Percentiles rank a stretch among this genome's conserved stretches.
Evolutionary conservation across 2,329 filamentous ascomycete species (phyloP).

Genomic region (Neonectria coccinea): DNA sequence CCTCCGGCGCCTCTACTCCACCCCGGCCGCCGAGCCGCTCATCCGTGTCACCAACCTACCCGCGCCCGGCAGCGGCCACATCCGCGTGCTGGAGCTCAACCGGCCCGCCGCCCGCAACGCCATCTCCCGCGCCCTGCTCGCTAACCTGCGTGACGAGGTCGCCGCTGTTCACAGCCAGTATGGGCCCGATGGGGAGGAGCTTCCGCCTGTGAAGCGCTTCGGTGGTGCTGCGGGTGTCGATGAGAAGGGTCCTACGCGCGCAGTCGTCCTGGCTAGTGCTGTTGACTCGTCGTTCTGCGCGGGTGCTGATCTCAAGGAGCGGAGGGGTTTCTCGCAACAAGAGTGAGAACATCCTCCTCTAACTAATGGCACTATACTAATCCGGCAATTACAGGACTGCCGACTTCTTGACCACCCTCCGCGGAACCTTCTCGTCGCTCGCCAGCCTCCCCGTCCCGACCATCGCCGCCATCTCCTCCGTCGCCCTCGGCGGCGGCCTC

Average conservation of each 20-base stretch:
- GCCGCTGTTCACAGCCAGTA: conserved; percentile 76
- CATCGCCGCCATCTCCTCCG: conserved; percentile 85
- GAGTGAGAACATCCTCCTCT: conserved; percentile 70
- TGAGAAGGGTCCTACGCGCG: conserved; percentile 74
- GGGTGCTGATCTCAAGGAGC: conserved; percentile 93
- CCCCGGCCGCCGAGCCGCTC: conserved; percentile 61
- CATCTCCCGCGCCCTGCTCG: conserved; percentile 82
- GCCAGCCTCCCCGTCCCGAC: conserved; percentile 86
- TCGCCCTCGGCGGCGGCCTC: conserved; percentile 91
- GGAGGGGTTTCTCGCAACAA: conserved; percentile 78
- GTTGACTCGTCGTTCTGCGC: conserved; percentile 92
- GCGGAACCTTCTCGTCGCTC: conserved; percentile 79
- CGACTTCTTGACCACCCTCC: conserved; percentile 81
- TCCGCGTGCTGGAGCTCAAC: conserved; percentile 90
- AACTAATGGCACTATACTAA: background rate
- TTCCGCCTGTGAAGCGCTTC: conserved; percentile 54
- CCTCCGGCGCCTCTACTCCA: conserved; percentile 56
- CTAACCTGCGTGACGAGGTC: conserved; percentile 77
- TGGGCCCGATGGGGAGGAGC: conserved; percentile 65
- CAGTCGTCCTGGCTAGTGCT: conserved; percentile 85
- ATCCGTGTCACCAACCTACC: conserved; percentile 81
- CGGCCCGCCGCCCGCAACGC: conserved; percentile 89
- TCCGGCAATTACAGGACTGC: conserved; percentile 68
- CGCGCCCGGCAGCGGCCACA: conserved; percentile 83
- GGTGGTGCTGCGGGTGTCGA: conserved; percentile 59